Percentiles rank a stretch among this genome's conserved stretches.
phyloP scores from a whole-genome alignment of 305 asterid species.

The Solanum hybrid region DNA sequence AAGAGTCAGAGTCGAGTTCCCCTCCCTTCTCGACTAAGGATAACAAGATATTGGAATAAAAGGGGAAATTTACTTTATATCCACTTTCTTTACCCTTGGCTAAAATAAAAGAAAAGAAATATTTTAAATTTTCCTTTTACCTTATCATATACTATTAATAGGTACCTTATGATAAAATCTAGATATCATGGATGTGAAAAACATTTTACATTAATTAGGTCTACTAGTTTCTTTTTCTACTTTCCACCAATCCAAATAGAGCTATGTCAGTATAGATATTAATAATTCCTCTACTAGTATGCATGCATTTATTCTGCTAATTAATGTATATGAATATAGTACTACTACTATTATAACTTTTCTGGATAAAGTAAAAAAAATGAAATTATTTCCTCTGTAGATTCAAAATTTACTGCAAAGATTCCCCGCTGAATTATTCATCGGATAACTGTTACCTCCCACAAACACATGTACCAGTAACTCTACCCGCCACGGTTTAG shows the following conservation, averaged over 20 bases:
- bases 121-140: not conserved
- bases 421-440: not conserved
- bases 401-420: not conserved
- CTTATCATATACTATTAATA: not conserved
- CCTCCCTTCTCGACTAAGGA: not conserved
- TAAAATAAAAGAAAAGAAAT: not conserved
- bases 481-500: not conserved
- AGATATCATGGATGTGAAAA: not conserved
- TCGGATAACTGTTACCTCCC: not conserved
- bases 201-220: not conserved
- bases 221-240: not conserved
- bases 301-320: not conserved
- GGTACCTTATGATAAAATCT: not conserved
- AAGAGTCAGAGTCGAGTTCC: not conserved
- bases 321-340: not conserved
- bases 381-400: not conserved
- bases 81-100: not conserved
- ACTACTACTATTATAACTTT: not conserved
- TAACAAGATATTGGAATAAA: not conserved
- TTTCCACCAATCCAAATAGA: conserved; percentile 1
- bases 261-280: not conserved
- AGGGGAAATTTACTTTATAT: not conserved
- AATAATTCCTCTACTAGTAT: not conserved
- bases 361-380: not conserved
- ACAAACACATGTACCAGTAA: not conserved